These are phyloP conservation scores for Rhodotorula mucilaginosa DNA, from an alignment of 1,284 basidiomycete genomes.

Conservation along the genomic window DNA sequence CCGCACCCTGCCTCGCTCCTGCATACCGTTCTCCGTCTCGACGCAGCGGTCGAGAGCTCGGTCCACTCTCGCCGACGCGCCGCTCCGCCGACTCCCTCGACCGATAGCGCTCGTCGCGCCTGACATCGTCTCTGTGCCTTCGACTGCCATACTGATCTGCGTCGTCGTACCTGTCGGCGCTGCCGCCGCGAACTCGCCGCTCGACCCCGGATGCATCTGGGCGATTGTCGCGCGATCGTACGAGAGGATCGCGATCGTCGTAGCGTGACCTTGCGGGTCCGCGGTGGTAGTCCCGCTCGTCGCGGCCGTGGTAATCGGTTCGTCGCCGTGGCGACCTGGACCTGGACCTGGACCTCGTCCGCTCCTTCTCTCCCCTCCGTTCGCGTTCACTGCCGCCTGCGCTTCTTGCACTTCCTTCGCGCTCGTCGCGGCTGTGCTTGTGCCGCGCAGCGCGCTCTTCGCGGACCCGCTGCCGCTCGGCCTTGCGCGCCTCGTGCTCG, in stretches of 20 bases:
- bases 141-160: background rate
- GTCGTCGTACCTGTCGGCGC: too few relatives aligned
- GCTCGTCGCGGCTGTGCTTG: background rate
- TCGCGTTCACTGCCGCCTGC: too few relatives aligned
- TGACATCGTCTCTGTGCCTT: background rate
- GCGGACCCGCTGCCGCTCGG: slow-evolving; percentile 11
- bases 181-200: too few relatives aligned
- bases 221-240: background rate
- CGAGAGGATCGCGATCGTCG: background rate
- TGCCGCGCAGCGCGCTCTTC: slow-evolving; percentile 4
- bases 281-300: too few relatives aligned
- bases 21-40: too few relatives aligned
- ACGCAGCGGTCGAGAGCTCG: background rate
- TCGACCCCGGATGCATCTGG: background rate
- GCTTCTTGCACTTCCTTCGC: background rate
- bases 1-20: too few relatives aligned
- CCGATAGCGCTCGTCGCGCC: background rate
- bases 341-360: background rate
- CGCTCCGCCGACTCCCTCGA: background rate
- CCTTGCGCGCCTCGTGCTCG: slow-evolving; percentile 16
- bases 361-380: background rate
- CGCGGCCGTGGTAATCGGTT: background rate
- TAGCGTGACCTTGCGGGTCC: background rate
- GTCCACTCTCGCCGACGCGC: background rate
- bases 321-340: too few relatives aligned